phyloP scores from a whole-genome alignment of 371 early-diverging fungal species.

The Apophysomyces ossiformis region DNA sequence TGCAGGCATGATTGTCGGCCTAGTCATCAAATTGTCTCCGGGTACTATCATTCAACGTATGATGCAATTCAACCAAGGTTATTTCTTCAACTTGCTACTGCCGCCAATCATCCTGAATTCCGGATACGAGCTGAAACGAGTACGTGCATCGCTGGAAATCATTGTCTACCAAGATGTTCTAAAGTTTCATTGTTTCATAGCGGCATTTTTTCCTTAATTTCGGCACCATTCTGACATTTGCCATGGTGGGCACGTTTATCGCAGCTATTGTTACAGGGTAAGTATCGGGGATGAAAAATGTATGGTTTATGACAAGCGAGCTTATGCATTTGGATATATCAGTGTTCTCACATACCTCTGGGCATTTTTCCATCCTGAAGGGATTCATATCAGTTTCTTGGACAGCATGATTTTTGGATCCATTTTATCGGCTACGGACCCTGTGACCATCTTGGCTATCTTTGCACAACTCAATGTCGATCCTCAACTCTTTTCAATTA shows the following conservation, averaged over 20 bases:
- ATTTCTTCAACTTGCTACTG: conserved; percentile 93
- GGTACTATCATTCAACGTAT: conserved; percentile 76
- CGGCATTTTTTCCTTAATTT: conserved; percentile 86
- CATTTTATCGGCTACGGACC: conserved; percentile 95
- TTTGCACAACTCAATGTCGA: conserved; percentile 93
- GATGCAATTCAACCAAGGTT: conserved; percentile 89
- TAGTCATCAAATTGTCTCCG: conserved; percentile 77
- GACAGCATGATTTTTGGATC: conserved; percentile 94
- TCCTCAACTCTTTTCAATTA: conserved; percentile 89
- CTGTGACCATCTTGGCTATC: conserved; percentile 93
- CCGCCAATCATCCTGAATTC: conserved; percentile 97
- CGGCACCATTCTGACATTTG: conserved; percentile 88
- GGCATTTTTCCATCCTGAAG: conserved; percentile 73
- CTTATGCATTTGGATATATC: background rate
- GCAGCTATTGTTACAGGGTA: conserved; percentile 89
- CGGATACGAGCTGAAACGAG: conserved; percentile 90
- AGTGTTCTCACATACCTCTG: conserved; percentile 73
- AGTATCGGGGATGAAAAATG: conserved; percentile 3
- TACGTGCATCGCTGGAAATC: conserved; percentile 22
- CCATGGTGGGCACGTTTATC: conserved; percentile 90
- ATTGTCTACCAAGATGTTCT: background rate
- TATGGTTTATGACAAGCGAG: background rate
- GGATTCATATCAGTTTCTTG: conserved; percentile 68
- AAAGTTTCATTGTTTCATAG: conserved; percentile 31
- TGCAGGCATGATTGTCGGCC: conserved; percentile 84